These are phyloP conservation scores for Geum urbanum DNA, from an alignment of 306 rosid genomes.

Conservation along the genomic window DNA sequence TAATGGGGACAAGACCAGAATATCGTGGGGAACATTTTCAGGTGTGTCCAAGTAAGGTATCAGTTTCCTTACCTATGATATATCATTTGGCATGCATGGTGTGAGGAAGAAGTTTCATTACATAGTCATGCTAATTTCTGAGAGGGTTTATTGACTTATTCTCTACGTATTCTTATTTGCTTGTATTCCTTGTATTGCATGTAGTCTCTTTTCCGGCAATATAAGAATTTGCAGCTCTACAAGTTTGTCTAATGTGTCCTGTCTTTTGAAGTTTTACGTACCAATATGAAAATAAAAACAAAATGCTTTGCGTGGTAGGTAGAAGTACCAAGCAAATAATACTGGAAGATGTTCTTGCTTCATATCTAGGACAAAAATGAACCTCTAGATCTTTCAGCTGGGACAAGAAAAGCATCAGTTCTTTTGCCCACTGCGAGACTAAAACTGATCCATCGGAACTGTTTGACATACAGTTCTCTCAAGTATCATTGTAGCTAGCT, in stretches of 20 bases:
- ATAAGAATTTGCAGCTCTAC: neutral
- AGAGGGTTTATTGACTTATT: neutral
- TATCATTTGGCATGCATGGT: no score
- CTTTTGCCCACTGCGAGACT: constrained; percentile 21
- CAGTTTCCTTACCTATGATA: neutral
- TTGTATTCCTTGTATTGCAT: neutral
- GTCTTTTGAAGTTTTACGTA: neutral
- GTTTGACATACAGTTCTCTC: constrained; percentile 19
- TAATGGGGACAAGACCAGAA: neutral
- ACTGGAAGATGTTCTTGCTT: neutral
- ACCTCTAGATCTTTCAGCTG: neutral
- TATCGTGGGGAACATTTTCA: neutral
- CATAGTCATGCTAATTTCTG: neutral
- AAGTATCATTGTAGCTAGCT: constrained; percentile 13
- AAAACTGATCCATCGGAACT: constrained; percentile 17
- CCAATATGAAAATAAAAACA: neutral
- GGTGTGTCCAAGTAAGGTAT: constrained; percentile 6
- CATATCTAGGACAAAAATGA: constrained; percentile 10
- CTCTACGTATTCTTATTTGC: neutral
- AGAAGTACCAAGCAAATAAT: neutral
- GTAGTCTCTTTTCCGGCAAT: neutral
- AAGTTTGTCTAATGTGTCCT: neutral
- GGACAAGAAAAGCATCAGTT: constrained; percentile 12
- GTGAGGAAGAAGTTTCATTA: neutral
- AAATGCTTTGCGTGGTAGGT: constrained; percentile 8